Base-by-base conservation (phyloP, 164 flowering plant genomes). In the Stephania yunnanensis region DNA sequence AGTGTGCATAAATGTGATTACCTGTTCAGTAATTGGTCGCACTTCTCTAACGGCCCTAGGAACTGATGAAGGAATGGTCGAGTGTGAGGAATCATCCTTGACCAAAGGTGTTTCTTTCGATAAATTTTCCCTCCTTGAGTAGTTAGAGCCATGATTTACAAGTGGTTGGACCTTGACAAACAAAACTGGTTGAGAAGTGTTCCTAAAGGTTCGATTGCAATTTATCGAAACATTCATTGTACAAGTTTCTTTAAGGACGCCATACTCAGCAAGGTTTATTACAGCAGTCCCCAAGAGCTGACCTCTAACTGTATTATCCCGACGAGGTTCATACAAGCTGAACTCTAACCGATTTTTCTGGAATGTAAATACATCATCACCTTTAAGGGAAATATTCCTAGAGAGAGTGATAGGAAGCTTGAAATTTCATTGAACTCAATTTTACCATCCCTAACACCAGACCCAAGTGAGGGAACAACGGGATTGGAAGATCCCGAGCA, bases 251-350 rank as follows among this genome's bases (percentile, higher is more conserved):
- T 80, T 80, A 19, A 87, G 78, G 58, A 87, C 73, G 20, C 90
- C 97, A 83, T 86, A 89, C 25, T 95, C 99, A 7, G 96, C 88
- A 48, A 95, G 87, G 82, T 95, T 93, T 67, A 95, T 71, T 0
- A 76, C 67, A 5, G 89, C 86, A 7, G 91, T 87, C 73, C 97
- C 99, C 76, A 95, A 73, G 20, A 86, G 85, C 75, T 88, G 91
- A 70, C 87, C 92, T 82, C 88, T 95, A 44, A 76, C 84, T 19
- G 80, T 84, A 81, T 82, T 90, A 73, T 93, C 94, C 78, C 85
- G 87, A 11, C 84, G 84, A 53, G 86, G 84, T 74, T 95, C 99
- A 80, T 82, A 91, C 82, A 95, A 76, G 79, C 74, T 76, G 73
- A 95, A 89, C 80, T 93, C 97, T 69, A 95, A 77, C 79, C 46